These are phyloP conservation scores for Cucumis hystrix DNA, from an alignment of 306 rosid species.

Conservation along the genomic window DNA sequence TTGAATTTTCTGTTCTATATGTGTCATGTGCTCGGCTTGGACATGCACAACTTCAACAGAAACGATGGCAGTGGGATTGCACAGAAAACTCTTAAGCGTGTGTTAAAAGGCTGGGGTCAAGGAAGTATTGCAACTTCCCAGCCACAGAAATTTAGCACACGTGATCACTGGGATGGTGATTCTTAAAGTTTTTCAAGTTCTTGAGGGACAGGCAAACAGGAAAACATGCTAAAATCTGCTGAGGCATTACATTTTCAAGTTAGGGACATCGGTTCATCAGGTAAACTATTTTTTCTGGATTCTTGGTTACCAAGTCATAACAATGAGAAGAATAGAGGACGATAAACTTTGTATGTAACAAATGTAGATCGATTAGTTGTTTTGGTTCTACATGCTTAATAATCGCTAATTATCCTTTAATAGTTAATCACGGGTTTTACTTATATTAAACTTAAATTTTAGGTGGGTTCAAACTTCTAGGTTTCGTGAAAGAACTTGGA, in stretches of 20 bases:
- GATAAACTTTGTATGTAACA: background rate
- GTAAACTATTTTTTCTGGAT: background rate
- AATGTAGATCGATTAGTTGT: background rate
- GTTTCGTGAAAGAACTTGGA: background rate
- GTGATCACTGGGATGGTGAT: constrained; percentile 38
- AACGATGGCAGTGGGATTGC: constrained; percentile 62
- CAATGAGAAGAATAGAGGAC: background rate
- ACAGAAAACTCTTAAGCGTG: constrained; percentile 58
- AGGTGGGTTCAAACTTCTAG: background rate
- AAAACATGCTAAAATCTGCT: background rate
- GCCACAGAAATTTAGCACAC: constrained; percentile 26
- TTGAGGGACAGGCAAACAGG: background rate
- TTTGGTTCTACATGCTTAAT: background rate
- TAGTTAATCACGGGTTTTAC: background rate
- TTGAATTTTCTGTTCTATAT: background rate
- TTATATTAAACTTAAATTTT: background rate
- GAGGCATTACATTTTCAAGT: background rate
- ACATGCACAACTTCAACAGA: constrained; percentile 24
- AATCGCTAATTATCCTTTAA: background rate
- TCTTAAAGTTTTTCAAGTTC: constrained; percentile 3
- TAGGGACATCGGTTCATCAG: constrained; percentile 3
- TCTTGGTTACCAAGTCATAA: background rate
- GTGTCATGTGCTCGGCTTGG: background rate
- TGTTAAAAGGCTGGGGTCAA: constrained; percentile 81
- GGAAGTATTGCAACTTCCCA: constrained; percentile 37